A percentile compares a stretch with the other conserved stretches of the same genome.
Evolutionary conservation across 805 yeast genomes (phyloP).

Genomic region (Myxozyma sirexii): DNA sequence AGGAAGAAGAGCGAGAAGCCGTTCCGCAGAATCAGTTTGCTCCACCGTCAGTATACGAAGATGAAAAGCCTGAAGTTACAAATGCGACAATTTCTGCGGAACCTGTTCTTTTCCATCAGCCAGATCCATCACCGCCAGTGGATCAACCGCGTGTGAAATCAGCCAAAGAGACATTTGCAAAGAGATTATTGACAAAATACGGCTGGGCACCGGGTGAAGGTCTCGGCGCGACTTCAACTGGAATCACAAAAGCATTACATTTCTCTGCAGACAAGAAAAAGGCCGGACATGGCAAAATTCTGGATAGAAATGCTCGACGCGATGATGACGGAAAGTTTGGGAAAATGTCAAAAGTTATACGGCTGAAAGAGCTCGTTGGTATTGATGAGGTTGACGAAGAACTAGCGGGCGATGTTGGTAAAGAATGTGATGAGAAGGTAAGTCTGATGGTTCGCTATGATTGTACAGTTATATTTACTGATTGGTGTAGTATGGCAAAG

Average conservation of each 20-base stretch:
- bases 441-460: not conserved
- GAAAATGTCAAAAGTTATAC: slow-evolving; percentile 22
- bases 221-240: slow-evolving; percentile 25
- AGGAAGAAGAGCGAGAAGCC: not conserved
- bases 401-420: slow-evolving; percentile 30
- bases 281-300: slow-evolving; percentile 31
- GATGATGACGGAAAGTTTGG: slow-evolving; percentile 23
- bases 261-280: slow-evolving; percentile 30
- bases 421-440: slow-evolving; percentile 30
- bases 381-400: slow-evolving; percentile 25
- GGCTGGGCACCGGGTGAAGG: slow-evolving; percentile 36
- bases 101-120: slow-evolving; percentile 1
- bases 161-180: slow-evolving; percentile 30
- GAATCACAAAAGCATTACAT: slow-evolving; percentile 29
- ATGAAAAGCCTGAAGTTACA: not conserved
- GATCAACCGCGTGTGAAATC: slow-evolving; percentile 3
- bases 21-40: not conserved
- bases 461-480: not conserved
- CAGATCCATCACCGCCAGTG: not conserved
- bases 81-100: slow-evolving; percentile 10
- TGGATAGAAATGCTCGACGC: slow-evolving; percentile 8
- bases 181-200: slow-evolving; percentile 27
- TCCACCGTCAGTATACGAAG: not conserved
- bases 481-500: slow-evolving; percentile 30
- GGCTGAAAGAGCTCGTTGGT: slow-evolving; percentile 14